Conservation (phyloP, 139 green algal species). For the Parachlorella kessleri region DNA sequence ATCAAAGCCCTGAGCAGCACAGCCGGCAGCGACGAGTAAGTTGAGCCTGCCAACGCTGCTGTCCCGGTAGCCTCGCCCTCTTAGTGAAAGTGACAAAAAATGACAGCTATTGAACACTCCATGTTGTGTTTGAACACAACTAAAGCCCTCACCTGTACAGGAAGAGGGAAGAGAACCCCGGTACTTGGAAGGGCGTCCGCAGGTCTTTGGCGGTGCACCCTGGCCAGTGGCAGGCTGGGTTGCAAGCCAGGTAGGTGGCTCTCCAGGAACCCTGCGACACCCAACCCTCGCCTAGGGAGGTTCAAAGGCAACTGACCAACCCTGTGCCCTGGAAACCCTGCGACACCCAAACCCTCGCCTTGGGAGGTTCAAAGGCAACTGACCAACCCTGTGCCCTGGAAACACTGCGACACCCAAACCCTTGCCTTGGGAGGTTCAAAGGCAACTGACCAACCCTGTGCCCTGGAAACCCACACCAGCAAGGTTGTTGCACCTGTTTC, state of each 20-base stretch:
- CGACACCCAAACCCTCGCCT: neutral
- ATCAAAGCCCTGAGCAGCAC: too few relatives aligned
- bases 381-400: too few relatives aligned
- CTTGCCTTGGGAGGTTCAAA: neutral
- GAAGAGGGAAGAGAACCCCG: conserved; percentile 3
- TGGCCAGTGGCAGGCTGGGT: neutral
- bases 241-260: conserved; percentile 12
- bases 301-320: too few relatives aligned
- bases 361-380: too few relatives aligned
- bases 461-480: neutral
- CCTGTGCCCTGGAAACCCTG: neutral
- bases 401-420: neutral
- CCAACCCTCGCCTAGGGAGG: too few relatives aligned
- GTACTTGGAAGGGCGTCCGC: neutral
- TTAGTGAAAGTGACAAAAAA: too few relatives aligned
- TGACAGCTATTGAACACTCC: neutral
- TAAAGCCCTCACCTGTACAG: conserved; percentile 16
- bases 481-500: neutral
- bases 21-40: too few relatives aligned
- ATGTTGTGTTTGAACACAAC: neutral
- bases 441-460: neutral
- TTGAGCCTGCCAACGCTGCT: too few relatives aligned
- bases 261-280: conserved; percentile 19
- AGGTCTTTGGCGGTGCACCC: neutral
- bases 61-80: too few relatives aligned